phyloP scores from a whole-genome alignment of 2,329 filamentous ascomycete species.

The Trematosphaeria pertusa region DNA sequence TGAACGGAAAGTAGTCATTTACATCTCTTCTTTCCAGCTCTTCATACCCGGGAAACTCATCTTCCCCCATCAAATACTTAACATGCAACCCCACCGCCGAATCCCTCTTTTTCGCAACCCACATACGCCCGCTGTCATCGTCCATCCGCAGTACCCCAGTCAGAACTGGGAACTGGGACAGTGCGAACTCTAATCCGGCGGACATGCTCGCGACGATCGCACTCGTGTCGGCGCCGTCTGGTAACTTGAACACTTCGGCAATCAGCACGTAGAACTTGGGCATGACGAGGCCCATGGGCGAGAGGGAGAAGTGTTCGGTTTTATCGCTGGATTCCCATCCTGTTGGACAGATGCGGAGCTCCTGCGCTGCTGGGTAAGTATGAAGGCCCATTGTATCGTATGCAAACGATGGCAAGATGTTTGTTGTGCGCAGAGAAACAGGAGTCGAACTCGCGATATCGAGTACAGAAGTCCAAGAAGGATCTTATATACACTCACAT shows the following conservation, averaged over 20 bases:
- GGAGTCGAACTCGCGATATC: too few species aligned
- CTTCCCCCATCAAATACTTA: conserved; percentile 13
- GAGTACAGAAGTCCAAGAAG: too few species aligned
- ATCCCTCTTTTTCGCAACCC: conserved; percentile 20
- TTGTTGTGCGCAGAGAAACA: too few species aligned
- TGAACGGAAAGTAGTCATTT: conserved; percentile 9
- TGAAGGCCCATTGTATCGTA: too few species aligned
- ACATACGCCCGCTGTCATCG: conserved; percentile 17
- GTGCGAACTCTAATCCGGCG: conserved; percentile 20
- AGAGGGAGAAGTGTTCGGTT: background rate
- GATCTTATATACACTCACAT: too few species aligned
- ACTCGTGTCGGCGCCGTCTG: conserved; percentile 7
- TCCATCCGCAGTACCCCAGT: conserved; percentile 21
- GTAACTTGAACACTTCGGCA: conserved; percentile 21
- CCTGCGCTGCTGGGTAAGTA: too few species aligned
- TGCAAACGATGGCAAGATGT: too few species aligned
- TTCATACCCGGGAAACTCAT: conserved; percentile 19
- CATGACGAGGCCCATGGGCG: conserved; percentile 17
- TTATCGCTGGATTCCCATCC: background rate
- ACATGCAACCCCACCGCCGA: conserved; percentile 18
- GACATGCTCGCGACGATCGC: conserved; percentile 17
- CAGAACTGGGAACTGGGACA: conserved; percentile 23
- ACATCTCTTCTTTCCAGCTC: conserved; percentile 24
- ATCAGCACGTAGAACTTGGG: conserved; percentile 28
- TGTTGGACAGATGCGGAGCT: background rate